phyloP scores from a whole-genome alignment of 2,329 filamentous ascomycete species.

The Hypoxylon sp. region DNA sequence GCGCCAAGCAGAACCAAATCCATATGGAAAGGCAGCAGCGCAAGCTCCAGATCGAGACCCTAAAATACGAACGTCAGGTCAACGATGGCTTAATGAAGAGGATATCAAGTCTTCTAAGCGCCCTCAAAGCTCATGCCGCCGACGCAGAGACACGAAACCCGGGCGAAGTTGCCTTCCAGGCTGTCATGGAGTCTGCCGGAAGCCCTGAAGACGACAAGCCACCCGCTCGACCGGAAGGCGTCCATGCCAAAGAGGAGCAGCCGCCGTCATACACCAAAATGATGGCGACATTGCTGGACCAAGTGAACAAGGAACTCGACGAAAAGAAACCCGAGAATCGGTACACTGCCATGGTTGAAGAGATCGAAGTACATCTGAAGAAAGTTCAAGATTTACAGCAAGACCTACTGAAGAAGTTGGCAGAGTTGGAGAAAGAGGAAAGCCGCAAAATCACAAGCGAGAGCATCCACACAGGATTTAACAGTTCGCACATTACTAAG shows the following conservation, averaged over 20 bases:
- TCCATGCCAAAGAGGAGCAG: conserved; percentile 80
- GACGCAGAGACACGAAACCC: conserved; percentile 76
- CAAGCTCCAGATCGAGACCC: conserved; percentile 88
- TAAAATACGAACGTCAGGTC: conserved; percentile 92
- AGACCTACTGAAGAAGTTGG: conserved; percentile 81
- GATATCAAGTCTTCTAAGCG: conserved; percentile 82
- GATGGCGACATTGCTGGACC: conserved; percentile 96
- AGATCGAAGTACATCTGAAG: conserved; percentile 80
- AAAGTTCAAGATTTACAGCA: conserved; percentile 86
- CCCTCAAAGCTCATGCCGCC: conserved; percentile 80
- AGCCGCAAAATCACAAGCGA: conserved; percentile 94
- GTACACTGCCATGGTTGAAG: conserved; percentile 82
- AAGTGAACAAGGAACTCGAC: conserved; percentile 88
- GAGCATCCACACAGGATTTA: conserved; percentile 88
- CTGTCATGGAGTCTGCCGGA: conserved; percentile 85
- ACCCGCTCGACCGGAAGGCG: conserved; percentile 81
- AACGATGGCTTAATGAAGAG: conserved; percentile 91
- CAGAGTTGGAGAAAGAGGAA: conserved; percentile 87
- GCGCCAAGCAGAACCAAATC: conserved; percentile 97
- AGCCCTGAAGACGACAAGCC: conserved; percentile 82
- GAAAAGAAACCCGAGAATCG: conserved; percentile 79
- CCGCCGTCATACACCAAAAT: conserved; percentile 94
- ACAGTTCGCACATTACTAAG: conserved; percentile 81
- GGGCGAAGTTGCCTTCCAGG: conserved; percentile 89
- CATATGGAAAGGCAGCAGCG: conserved; percentile 90